phyloP scores from a whole-genome alignment of 768 basidiomycete genomes.

The Multifurca ochricompacta region DNA sequence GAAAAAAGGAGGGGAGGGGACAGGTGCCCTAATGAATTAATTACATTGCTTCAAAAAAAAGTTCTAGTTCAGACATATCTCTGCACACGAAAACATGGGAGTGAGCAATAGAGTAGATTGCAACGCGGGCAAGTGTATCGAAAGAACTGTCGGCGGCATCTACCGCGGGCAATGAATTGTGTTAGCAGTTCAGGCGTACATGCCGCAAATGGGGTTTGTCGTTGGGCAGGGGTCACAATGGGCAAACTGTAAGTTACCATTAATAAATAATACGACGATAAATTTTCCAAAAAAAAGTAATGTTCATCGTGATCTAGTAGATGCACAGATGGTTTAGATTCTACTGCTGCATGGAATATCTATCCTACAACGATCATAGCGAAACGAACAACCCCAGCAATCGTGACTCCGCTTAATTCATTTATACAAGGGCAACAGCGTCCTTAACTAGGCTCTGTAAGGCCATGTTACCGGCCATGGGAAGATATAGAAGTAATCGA shows the following conservation, averaged over 20 bases:
- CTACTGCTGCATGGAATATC: background rate
- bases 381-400: background rate
- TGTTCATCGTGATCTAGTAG: no score
- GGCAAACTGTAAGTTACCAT: background rate
- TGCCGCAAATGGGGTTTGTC: slow-evolving; percentile 5
- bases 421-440: background rate
- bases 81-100: slow-evolving; percentile 69
- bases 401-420: background rate
- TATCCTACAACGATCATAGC: background rate
- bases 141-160: slow-evolving; percentile 68
- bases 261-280: background rate
- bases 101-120: slow-evolving; percentile 73
- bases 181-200: slow-evolving; percentile 3
- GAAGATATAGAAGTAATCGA: background rate
- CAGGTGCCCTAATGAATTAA: no score
- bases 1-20: no score
- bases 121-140: slow-evolving; percentile 80
- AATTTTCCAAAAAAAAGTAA: no score
- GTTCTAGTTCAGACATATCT: background rate
- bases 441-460: background rate
- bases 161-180: slow-evolving; percentile 27
- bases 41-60: background rate
- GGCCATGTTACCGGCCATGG: background rate
- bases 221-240: background rate
- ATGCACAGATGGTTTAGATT: no score